Conservation (phyloP, 176 grass and related monocot species). For the Eleusine coracana region DNA sequence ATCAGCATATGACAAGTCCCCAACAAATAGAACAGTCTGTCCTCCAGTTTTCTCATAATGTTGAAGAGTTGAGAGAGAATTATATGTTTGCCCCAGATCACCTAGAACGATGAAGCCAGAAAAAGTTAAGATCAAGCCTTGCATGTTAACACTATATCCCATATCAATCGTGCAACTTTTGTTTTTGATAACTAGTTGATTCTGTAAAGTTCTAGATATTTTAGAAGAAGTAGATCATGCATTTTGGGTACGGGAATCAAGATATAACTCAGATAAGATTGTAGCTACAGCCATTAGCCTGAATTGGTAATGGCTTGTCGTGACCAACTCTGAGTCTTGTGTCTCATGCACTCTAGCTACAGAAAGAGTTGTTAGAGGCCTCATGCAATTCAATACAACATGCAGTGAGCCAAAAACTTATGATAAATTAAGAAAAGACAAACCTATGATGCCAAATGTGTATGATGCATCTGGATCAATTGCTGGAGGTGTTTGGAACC, state of each 20-base stretch:
- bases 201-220: background rate
- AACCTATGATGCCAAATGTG: conserved; percentile 95
- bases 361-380: background rate
- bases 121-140: background rate
- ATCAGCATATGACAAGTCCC: conserved; percentile 95
- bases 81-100: conserved; percentile 97
- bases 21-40: conserved; percentile 79
- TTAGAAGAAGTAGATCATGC: background rate
- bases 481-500: conserved; percentile 88
- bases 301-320: background rate
- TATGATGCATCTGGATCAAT: conserved; percentile 80
- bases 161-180: background rate
- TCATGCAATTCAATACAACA: conserved; percentile 6
- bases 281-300: background rate
- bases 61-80: conserved; percentile 94
- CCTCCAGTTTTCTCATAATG: conserved; percentile 82
- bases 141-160: conserved; percentile 11
- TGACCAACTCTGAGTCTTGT: background rate
- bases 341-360: background rate
- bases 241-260: background rate
- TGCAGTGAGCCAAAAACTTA: background rate
- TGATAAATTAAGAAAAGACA: conserved; percentile 24
- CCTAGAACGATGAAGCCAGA: conserved; percentile 50
- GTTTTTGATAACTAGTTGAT: conserved; percentile 1
- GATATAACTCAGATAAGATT: background rate